phyloP scores from a whole-genome alignment of 495 filamentous ascomycete genomes.

The Hypoxylon trugodes region DNA sequence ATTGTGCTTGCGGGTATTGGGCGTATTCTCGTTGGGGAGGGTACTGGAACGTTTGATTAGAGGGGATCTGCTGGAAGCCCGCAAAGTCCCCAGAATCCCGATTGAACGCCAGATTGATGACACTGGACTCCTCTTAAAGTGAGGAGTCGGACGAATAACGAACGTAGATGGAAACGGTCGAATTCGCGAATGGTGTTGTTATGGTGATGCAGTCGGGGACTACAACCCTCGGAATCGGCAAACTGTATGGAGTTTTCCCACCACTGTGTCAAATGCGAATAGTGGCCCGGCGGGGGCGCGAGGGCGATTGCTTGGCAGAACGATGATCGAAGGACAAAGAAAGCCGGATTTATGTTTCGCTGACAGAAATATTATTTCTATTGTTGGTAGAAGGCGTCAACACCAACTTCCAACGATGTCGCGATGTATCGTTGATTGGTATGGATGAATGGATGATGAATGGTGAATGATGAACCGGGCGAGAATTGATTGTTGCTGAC shows the following conservation, averaged over 20 bases:
- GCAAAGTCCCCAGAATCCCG: slow-evolving; percentile 41
- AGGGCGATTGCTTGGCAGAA: neutral
- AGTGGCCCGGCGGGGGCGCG: slow-evolving; percentile 11
- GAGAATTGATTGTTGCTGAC: slow-evolving; percentile 22
- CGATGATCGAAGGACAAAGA: slow-evolving; percentile 11
- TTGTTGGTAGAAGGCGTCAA: slow-evolving; percentile 7
- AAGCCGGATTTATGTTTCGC: slow-evolving; percentile 11
- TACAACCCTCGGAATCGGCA: slow-evolving; percentile 16
- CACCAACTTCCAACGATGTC: slow-evolving; percentile 16
- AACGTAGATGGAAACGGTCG: slow-evolving; percentile 16
- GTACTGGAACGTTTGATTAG: slow-evolving; percentile 40
- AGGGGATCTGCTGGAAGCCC: slow-evolving; percentile 44
- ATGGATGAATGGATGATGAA: slow-evolving; percentile 4
- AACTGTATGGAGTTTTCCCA: slow-evolving; percentile 5
- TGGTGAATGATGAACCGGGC: neutral
- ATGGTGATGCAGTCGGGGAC: slow-evolving; percentile 2
- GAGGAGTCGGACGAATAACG: slow-evolving; percentile 40
- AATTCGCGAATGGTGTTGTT: slow-evolving; percentile 10
- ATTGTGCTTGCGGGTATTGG: slow-evolving; percentile 35
- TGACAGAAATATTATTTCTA: slow-evolving; percentile 9
- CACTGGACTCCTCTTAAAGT: slow-evolving; percentile 37
- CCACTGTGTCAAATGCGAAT: slow-evolving; percentile 1
- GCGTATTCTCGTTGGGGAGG: slow-evolving; percentile 39
- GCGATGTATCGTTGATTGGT: slow-evolving; percentile 4
- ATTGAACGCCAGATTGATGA: slow-evolving; percentile 45